phyloP scores from a whole-genome alignment of 495 filamentous ascomycete species.

The Neurospora tetraspora region DNA sequence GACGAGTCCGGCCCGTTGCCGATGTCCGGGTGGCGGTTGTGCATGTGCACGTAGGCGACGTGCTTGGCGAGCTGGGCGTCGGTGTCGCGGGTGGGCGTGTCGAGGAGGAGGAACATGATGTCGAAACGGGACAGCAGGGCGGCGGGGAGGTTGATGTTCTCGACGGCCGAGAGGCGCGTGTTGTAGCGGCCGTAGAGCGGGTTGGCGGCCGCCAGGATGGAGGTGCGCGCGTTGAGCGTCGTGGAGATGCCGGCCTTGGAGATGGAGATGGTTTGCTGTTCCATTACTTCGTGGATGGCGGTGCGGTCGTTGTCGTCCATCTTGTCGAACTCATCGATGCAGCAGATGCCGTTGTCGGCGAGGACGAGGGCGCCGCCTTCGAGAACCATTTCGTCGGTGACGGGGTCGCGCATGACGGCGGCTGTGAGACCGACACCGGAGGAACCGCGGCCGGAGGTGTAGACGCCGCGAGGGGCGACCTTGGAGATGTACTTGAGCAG shows the following conservation, averaged over 20 bases:
- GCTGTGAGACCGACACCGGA: conserved; percentile 96
- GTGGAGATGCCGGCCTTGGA: conserved; percentile 97
- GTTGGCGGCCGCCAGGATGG: conserved; percentile 96
- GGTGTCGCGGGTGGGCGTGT: conserved; percentile 75
- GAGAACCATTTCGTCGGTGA: conserved; percentile 97
- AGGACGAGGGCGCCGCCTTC: conserved; percentile 94
- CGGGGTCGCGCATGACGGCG: conserved; percentile 95
- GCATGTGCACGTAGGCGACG: conserved; percentile 96
- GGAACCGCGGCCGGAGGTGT: conserved; percentile 93
- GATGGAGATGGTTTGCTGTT: conserved; percentile 98
- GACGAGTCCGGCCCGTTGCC: conserved; percentile 37
- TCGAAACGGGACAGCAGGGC: conserved; percentile 95
- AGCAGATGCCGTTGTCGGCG: conserved; percentile 97
- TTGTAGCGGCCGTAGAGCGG: conserved; percentile 97
- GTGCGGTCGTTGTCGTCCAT: conserved; percentile 97
- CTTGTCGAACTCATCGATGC: conserved; percentile 99
- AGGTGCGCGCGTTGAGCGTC: conserved; percentile 89
- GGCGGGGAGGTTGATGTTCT: conserved; percentile 97
- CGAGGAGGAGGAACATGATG: conserved; percentile 90
- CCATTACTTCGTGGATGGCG: conserved; percentile 99
- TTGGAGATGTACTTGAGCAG: conserved; percentile 97
- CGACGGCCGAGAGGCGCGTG: conserved; percentile 87
- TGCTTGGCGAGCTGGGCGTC: conserved; percentile 93
- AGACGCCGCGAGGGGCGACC: conserved; percentile 92
- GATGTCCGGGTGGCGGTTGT: conserved; percentile 83